Evolutionary conservation across 23 red algal genomes (phyloP).

Genomic region (Gracilariopsis chorda): DNA sequence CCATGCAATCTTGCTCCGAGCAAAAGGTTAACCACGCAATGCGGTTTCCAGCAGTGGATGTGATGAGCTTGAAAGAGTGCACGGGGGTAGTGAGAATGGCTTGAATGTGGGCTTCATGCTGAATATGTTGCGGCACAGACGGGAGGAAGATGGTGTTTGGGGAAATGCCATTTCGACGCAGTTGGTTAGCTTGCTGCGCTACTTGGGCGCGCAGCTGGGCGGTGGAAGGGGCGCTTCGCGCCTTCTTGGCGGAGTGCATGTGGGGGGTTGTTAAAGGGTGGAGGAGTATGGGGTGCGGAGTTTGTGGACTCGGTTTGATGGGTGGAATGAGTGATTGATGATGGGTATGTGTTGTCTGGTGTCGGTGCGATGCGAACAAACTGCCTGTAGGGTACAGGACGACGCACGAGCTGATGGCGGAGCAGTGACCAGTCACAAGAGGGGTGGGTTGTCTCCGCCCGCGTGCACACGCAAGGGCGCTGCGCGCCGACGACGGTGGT

Average conservation of each 20-base stretch:
- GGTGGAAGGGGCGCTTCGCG: neutral
- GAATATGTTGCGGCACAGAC: neutral
- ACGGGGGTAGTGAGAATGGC: neutral
- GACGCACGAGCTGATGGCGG: too few species aligned
- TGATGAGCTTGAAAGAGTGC: neutral
- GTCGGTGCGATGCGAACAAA: too few species aligned
- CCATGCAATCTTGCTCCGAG: conserved; percentile 8
- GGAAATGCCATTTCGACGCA: neutral
- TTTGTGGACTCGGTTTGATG: too few species aligned
- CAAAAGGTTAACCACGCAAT: conserved; percentile 7
- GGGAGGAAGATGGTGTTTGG: conserved; percentile 30
- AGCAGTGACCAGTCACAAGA: too few species aligned
- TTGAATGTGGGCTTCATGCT: neutral
- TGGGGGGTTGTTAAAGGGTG: too few species aligned
- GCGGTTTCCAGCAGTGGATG: neutral
- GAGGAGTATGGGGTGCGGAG: too few species aligned
- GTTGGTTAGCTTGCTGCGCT: neutral
- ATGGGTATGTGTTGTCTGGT: too few species aligned
- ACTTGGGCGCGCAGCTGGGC: neutral
- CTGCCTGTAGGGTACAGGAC: too few species aligned
- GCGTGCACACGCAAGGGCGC: too few species aligned
- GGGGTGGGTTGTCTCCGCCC: too few species aligned
- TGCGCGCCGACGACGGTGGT: too few species aligned
- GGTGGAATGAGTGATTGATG: too few species aligned
- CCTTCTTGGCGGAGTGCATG: neutral